A percentile compares a stretch with the other conserved stretches of the same genome.
Evolutionary conservation across 1,284 basidiomycete genomes (phyloP).

Genomic region (Stygiomarasmius scandens): DNA sequence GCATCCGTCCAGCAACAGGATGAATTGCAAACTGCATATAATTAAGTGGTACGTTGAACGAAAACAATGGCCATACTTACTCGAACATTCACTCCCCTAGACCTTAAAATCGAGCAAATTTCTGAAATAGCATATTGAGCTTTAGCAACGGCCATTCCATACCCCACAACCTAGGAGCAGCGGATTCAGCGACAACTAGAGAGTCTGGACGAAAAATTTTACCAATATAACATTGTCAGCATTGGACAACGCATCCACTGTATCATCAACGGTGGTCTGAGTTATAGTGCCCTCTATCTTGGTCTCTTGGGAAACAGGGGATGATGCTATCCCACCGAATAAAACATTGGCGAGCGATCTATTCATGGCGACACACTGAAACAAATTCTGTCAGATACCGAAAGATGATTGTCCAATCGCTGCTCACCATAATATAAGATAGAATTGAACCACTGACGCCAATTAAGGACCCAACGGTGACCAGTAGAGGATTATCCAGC

Average conservation of each 20-base stretch:
- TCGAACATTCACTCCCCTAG: constrained; percentile 74
- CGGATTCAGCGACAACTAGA: too few relatives aligned
- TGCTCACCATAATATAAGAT: constrained; percentile 83
- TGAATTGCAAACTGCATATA: constrained; percentile 56
- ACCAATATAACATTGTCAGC: constrained; percentile 85
- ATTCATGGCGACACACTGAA: constrained; percentile 87
- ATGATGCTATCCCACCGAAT: constrained; percentile 80
- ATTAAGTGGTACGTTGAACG: not conserved
- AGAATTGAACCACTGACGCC: constrained; percentile 88
- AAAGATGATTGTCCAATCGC: not conserved
- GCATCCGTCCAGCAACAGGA: constrained; percentile 76
- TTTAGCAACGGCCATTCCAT: constrained; percentile 89
- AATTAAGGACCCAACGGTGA: constrained; percentile 80
- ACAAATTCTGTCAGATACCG: not conserved
- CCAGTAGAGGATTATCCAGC: constrained; percentile 82
- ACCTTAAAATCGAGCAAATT: constrained; percentile 69
- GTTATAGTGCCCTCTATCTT: constrained; percentile 83
- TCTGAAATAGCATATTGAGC: constrained; percentile 87
- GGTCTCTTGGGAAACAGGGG: constrained; percentile 53
- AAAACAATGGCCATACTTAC: constrained; percentile 29
- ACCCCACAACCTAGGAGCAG: constrained; percentile 49
- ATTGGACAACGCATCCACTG: constrained; percentile 73
- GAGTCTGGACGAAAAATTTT: too few relatives aligned
- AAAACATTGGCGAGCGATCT: constrained; percentile 77
- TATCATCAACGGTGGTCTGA: constrained; percentile 76